Evolutionary conservation across 441 rosid genomes (phyloP).

Genomic region (Melastoma candidum): DNA sequence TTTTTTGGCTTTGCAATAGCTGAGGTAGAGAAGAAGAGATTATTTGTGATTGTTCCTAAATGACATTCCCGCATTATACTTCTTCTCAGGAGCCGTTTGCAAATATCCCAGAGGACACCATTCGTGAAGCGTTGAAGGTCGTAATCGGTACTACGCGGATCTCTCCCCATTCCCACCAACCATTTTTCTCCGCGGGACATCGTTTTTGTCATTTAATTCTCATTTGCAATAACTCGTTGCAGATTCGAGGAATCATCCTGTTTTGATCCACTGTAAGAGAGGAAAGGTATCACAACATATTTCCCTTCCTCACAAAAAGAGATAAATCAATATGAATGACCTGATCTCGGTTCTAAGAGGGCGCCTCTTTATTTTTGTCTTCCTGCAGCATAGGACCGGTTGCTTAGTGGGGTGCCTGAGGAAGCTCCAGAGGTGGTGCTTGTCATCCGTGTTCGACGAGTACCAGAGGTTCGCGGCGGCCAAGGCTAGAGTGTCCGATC

Average conservation of each 20-base stretch:
- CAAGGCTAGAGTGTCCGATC: constrained; percentile 65
- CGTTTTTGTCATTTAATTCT: constrained; percentile 2
- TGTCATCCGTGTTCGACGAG: constrained; percentile 52
- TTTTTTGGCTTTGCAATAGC: too few relatives aligned
- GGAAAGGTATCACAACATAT: constrained; percentile 42
- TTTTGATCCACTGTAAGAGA: constrained; percentile 61
- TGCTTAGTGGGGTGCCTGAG: constrained; percentile 65
- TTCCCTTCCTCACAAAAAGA: neutral
- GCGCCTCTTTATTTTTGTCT: constrained; percentile 5
- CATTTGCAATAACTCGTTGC: constrained; percentile 3
- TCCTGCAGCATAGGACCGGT: constrained; percentile 57
- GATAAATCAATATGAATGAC: neutral
- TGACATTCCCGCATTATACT: constrained; percentile 2
- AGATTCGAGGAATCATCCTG: constrained; percentile 65
- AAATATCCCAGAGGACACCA: constrained; percentile 64
- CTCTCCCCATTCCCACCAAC: constrained; percentile 6
- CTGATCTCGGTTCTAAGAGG: neutral
- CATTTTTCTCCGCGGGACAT: constrained; percentile 2
- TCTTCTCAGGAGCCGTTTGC: constrained; percentile 68
- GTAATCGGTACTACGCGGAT: constrained; percentile 36
- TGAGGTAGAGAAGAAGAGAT: neutral
- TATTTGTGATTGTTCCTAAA: constrained; percentile 1
- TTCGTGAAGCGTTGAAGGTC: constrained; percentile 65
- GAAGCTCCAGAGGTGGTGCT: constrained; percentile 57
- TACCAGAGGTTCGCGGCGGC: constrained; percentile 61